Conservation (phyloP, 1,139 yeast species). For the Geotrichum aggregatum region DNA sequence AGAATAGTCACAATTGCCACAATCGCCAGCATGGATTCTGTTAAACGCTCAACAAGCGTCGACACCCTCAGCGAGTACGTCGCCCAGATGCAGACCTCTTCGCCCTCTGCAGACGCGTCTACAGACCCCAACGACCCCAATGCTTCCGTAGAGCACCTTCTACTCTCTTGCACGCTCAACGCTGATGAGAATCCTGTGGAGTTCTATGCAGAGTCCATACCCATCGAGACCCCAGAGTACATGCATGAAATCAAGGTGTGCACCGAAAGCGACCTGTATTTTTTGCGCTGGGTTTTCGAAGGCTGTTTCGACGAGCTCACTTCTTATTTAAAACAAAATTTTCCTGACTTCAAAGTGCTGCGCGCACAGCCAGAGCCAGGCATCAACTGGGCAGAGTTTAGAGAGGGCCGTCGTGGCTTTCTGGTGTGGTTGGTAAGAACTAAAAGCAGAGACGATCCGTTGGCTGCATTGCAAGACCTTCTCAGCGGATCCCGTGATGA, state of each 20-base stretch:
- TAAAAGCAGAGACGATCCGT: conserved; percentile 19
- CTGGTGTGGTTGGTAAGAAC: conserved; percentile 28
- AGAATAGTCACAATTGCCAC: too few relatives aligned
- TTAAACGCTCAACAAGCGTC: conserved; percentile 21
- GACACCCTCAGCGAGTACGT: conserved; percentile 24
- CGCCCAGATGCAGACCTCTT: conserved; percentile 12
- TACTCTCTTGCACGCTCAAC: conserved; percentile 26
- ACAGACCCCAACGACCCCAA: not conserved
- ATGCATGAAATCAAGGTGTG: conserved; percentile 22
- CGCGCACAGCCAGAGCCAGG: conserved; percentile 30
- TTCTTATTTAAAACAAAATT: conserved; percentile 15
- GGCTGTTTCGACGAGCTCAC: conserved; percentile 25
- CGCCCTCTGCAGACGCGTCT: not conserved
- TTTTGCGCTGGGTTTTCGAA: conserved; percentile 30
- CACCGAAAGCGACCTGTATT: conserved; percentile 28
- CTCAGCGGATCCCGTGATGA: conserved; percentile 6
- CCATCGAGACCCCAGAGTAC: conserved; percentile 26
- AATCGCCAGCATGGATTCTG: conserved; percentile 17
- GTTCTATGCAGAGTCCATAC: conserved; percentile 25
- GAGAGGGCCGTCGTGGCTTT: conserved; percentile 27
- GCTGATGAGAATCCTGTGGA: conserved; percentile 22
- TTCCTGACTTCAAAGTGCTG: conserved; percentile 26
- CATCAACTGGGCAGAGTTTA: conserved; percentile 30
- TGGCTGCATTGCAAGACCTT: conserved; percentile 19
- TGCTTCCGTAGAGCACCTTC: conserved; percentile 17